Conservation (phyloP, 2,329 filamentous ascomycete genomes). For the Fusarium keratoplasticum region DNA sequence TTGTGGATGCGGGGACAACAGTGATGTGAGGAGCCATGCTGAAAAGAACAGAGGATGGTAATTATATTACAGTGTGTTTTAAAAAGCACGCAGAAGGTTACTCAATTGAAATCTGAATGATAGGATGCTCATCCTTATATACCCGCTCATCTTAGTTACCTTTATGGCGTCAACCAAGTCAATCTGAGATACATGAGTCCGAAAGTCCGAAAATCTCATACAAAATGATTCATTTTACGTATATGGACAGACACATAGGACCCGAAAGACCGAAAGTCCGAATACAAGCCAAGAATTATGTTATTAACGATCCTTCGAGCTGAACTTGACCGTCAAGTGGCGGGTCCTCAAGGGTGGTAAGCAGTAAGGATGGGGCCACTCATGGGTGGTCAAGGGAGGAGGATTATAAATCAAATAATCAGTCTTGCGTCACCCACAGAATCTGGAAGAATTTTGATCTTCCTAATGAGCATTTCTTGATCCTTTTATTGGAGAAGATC, state of each 20-base stretch:
- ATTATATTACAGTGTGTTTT: background rate
- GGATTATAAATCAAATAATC: background rate
- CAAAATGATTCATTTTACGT: background rate
- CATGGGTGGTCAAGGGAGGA: background rate
- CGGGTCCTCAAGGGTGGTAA: background rate
- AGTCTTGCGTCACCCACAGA: background rate
- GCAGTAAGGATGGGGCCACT: background rate
- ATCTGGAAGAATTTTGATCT: background rate
- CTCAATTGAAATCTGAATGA: background rate
- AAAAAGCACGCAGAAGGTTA: too few species aligned
- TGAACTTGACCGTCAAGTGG: background rate
- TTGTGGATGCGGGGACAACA: slow-evolving; percentile 48
- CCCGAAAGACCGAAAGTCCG: background rate
- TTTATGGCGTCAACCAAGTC: background rate
- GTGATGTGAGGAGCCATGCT: slow-evolving; percentile 45
- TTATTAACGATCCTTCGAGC: background rate
- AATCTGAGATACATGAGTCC: background rate
- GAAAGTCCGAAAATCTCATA: background rate
- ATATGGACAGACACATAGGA: background rate
- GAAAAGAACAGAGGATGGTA: background rate
- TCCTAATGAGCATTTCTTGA: background rate
- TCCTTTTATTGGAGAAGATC: background rate
- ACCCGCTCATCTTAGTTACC: background rate
- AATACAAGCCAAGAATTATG: background rate
- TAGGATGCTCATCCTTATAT: background rate